A percentile compares a stretch with the other conserved stretches of the same genome.
These are phyloP conservation scores for Postia placenta DNA, from an alignment of 768 basidiomycete genomes.

Conservation along the genomic window DNA sequence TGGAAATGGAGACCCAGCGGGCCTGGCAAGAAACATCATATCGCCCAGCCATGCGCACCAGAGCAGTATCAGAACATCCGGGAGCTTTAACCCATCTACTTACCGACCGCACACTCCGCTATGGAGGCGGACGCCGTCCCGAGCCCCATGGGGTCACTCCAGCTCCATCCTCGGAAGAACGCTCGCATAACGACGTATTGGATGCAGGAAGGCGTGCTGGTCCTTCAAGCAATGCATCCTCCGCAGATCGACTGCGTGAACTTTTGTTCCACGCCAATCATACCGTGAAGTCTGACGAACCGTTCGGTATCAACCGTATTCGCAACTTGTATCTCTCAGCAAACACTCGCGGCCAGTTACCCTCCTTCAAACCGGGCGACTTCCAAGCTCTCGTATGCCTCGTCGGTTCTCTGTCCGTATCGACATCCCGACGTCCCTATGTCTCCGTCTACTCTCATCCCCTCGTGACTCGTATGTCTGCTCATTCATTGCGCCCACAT, in stretches of 20 bases:
- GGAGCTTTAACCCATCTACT: no score
- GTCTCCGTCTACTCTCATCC: slow-evolving; percentile 23
- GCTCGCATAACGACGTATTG: no score
- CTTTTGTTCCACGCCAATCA: not conserved
- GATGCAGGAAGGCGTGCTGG: no score
- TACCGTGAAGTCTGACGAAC: not conserved
- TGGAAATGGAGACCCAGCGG: no score
- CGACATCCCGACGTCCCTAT: slow-evolving; percentile 17
- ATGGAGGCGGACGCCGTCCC: no score
- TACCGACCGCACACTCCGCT: no score
- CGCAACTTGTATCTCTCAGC: slow-evolving; percentile 30
- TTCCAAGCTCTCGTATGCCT: slow-evolving; percentile 39
- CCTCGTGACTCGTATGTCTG: slow-evolving; percentile 24
- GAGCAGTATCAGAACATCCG: no score
- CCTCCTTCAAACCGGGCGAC: slow-evolving; percentile 26
- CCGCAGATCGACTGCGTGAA: slow-evolving; percentile 6
- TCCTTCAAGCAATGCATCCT: not conserved
- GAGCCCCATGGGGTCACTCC: no score
- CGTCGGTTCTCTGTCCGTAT: slow-evolving; percentile 44
- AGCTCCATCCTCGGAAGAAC: no score
- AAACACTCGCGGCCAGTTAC: not conserved
- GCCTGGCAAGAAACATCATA: no score
- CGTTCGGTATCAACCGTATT: slow-evolving; percentile 29
- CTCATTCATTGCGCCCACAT: slow-evolving; percentile 24
- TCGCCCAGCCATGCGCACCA: no score